These are phyloP conservation scores for Craterostigma plantagineum DNA, from an alignment of 257 asterid species.

Conservation along the genomic window DNA sequence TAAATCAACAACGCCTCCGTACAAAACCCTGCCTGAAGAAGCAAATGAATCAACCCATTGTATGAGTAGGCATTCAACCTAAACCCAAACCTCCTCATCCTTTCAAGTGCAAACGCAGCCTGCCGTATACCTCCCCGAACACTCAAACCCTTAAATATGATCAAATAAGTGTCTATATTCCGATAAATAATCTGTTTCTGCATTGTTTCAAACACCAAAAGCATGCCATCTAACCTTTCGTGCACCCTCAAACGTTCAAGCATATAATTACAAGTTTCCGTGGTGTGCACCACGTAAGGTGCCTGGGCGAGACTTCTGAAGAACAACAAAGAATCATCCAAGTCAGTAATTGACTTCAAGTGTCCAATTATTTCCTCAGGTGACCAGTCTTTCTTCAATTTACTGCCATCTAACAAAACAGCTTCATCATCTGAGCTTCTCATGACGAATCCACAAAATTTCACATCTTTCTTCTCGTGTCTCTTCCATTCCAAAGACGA, in stretches of 20 bases:
- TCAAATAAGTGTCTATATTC: conserved; percentile 60
- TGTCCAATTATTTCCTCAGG: conserved; percentile 41
- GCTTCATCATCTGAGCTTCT: conserved; percentile 30
- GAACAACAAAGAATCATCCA: conserved; percentile 33
- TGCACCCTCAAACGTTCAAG: conserved; percentile 60
- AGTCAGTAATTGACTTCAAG: conserved; percentile 40
- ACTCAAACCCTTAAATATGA: conserved; percentile 47
- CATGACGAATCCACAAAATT: conserved; percentile 22
- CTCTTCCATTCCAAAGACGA: conserved; percentile 23
- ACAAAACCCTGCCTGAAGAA: conserved; percentile 63
- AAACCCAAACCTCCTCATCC: conserved; percentile 53
- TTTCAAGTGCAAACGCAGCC: conserved; percentile 59
- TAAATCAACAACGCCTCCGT: conserved; percentile 51
- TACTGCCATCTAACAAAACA: conserved; percentile 14
- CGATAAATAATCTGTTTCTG: conserved; percentile 73
- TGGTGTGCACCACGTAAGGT: conserved; percentile 55
- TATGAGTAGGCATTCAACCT: conserved; percentile 76
- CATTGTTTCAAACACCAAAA: conserved; percentile 70
- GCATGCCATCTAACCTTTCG: conserved; percentile 48
- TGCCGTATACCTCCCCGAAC: conserved; percentile 64
- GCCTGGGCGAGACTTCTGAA: conserved; percentile 34
- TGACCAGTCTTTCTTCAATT: conserved; percentile 20
- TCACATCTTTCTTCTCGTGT: conserved; percentile 19
- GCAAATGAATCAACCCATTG: conserved; percentile 82
- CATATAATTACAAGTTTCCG: conserved; percentile 82